Conservation (phyloP, 768 basidiomycete species). For the Amanita fuliginea region DNA sequence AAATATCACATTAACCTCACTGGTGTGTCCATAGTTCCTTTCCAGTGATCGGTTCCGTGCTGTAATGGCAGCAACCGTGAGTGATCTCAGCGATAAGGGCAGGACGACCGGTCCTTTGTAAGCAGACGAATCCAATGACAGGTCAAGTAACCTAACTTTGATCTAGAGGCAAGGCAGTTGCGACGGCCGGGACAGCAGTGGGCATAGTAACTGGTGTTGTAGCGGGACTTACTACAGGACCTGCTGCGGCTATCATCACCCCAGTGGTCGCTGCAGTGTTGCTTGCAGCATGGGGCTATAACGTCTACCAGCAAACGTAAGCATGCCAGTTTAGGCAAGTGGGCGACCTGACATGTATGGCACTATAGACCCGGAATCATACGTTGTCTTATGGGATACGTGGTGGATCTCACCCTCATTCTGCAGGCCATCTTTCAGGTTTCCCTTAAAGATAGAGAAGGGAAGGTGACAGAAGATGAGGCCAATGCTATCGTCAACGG, state of each 20-base stretch:
- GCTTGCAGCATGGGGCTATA: too few species aligned
- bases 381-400: not conserved
- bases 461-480: not conserved
- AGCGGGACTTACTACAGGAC: too few species aligned
- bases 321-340: not conserved
- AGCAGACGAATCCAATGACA: not conserved
- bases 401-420: not conserved
- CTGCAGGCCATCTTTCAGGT: not conserved
- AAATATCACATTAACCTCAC: too few species aligned
- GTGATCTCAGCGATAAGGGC: not conserved
- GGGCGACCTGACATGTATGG: not conserved
- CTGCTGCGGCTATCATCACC: too few species aligned
- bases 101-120: not conserved
- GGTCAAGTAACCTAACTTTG: too few species aligned
- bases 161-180: too few species aligned
- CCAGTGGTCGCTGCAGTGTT: too few species aligned
- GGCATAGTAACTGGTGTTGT: too few species aligned
- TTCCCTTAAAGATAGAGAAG: not conserved
- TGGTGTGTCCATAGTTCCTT: not conserved
- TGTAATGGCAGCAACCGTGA: not conserved
- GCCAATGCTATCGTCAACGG: not conserved
- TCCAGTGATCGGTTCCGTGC: not conserved
- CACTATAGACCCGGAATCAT: not conserved
- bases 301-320: not conserved
- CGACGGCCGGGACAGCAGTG: too few species aligned